phyloP scores from a whole-genome alignment of 805 yeast species.

The Pichia exigua region DNA sequence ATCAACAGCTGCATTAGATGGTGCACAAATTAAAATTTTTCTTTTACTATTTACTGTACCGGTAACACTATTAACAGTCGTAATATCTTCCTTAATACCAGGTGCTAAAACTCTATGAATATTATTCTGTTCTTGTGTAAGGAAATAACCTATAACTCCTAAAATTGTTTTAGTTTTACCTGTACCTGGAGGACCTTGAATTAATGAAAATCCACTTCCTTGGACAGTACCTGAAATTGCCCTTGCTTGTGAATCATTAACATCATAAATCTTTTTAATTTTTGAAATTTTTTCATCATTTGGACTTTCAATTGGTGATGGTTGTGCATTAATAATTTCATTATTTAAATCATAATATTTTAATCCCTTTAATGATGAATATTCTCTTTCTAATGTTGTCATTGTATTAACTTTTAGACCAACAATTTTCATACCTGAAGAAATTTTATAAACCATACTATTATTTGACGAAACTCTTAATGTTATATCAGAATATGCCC shows the following conservation, averaged over 20 bases:
- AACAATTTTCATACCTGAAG: conserved; percentile 55
- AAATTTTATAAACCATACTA: conserved; percentile 41
- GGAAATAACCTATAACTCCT: conserved; percentile 77
- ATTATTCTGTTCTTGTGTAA: conserved; percentile 30
- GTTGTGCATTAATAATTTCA: conserved; percentile 58
- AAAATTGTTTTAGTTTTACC: conserved; percentile 97
- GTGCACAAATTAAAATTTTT: conserved; percentile 87
- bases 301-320: conserved; percentile 36
- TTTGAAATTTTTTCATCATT: conserved; percentile 32
- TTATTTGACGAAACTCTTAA: conserved; percentile 53
- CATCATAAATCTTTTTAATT: conserved; percentile 44
- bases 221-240: conserved; percentile 73
- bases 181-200: conserved; percentile 99
- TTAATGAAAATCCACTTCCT: conserved; percentile 72
- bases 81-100: conserved; percentile 3
- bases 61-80: background rate
- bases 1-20: conserved; percentile 98
- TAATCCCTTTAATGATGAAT: conserved; percentile 70
- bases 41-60: conserved; percentile 23
- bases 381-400: conserved; percentile 92
- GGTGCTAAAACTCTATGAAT: conserved; percentile 10
- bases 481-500: conserved; percentile 68
- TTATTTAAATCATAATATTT: conserved; percentile 72
- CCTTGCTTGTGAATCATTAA: conserved; percentile 83
- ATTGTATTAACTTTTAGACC: conserved; percentile 76